phyloP scores from a whole-genome alignment of 1,139 yeast genomes.

The Yamadazyma dendronema region DNA sequence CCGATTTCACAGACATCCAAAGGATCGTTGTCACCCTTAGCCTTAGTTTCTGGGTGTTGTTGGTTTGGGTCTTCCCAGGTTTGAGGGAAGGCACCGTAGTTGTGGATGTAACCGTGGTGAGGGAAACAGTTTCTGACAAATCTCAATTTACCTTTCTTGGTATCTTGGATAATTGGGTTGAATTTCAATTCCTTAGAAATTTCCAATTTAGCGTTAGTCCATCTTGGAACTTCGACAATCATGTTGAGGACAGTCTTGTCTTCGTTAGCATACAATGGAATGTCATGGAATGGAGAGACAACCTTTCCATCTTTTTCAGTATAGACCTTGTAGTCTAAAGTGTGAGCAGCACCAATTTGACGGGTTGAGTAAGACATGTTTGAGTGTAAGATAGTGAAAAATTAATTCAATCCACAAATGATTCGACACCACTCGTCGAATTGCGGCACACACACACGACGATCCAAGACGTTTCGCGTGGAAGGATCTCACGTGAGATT shows the following conservation, averaged over 20 bases:
- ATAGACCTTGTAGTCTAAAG: conserved; percentile 84
- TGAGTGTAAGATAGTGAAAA: conserved; percentile 1
- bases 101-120: conserved; percentile 93
- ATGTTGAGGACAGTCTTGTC: conserved; percentile 70
- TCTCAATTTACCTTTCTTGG: conserved; percentile 84
- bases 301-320: conserved; percentile 49
- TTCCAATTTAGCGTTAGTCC: conserved; percentile 94
- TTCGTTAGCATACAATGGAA: conserved; percentile 71
- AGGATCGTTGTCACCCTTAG: conserved; percentile 94
- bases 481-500: conserved; percentile 6
- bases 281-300: conserved; percentile 71
- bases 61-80: conserved; percentile 84
- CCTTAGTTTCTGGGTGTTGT: conserved; percentile 71
- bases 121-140: conserved; percentile 93
- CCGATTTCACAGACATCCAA: conserved; percentile 96
- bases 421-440: neutral
- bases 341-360: conserved; percentile 89
- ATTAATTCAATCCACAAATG: conserved; percentile 4
- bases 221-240: conserved; percentile 93
- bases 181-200: conserved; percentile 69
- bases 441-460: neutral
- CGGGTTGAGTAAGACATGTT: conserved; percentile 69
- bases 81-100: conserved; percentile 98
- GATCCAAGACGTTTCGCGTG: neutral
- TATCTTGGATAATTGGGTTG: conserved; percentile 93